Percentiles rank a stretch among this genome's conserved stretches.
Evolutionary conservation across 345 rosid species (phyloP).

Genomic region (Sonneratia alba): DNA sequence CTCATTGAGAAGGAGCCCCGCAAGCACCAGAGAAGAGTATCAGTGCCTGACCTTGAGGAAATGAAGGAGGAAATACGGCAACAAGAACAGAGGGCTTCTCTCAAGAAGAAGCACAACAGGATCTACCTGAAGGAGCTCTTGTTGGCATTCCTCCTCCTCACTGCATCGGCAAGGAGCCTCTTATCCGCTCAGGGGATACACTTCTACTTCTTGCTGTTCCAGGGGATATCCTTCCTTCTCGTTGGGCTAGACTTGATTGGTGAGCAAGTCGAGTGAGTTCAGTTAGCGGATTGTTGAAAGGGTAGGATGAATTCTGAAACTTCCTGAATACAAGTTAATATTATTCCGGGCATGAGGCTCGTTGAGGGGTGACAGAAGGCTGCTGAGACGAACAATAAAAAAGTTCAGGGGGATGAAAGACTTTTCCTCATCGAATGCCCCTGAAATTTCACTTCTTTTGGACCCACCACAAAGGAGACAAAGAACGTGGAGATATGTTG

Average conservation of each 20-base stretch:
- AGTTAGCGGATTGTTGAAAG: not conserved
- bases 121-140: slow-evolving; percentile 79
- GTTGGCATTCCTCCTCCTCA: slow-evolving; percentile 75
- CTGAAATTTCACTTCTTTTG: not conserved
- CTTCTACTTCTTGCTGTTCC: slow-evolving; percentile 94
- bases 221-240: slow-evolving; percentile 83
- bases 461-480: not conserved
- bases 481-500: not conserved
- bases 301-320: not conserved
- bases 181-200: slow-evolving; percentile 95
- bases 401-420: not conserved
- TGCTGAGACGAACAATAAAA: not conserved
- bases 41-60: slow-evolving; percentile 30
- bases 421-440: slow-evolving; percentile 1
- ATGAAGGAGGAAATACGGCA: slow-evolving; percentile 7
- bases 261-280: slow-evolving; percentile 66
- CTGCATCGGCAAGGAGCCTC: slow-evolving; percentile 82
- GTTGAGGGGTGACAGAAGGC: not conserved
- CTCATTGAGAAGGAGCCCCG: slow-evolving; percentile 24
- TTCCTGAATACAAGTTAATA: not conserved
- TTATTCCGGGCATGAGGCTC: not conserved
- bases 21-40: slow-evolving; percentile 26
- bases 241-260: slow-evolving; percentile 95
- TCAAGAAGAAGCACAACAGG: slow-evolving; percentile 51
- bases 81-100: slow-evolving; percentile 21